Base-by-base conservation (phyloP, 495 filamentous ascomycete genomes). In the Friedmanniomyces endolithicus region DNA sequence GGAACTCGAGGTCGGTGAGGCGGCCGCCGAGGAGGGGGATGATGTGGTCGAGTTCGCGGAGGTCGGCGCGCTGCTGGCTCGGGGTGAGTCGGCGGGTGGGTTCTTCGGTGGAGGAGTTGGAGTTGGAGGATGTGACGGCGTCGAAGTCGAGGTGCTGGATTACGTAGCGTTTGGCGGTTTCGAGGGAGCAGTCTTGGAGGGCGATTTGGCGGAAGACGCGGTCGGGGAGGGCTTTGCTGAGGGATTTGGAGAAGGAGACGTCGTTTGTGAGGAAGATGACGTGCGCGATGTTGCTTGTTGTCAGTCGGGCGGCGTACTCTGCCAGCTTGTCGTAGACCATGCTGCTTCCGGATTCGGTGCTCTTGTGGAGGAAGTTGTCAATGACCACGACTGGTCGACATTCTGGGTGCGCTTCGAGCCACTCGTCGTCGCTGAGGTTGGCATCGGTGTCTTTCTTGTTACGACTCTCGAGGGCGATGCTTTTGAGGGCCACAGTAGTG, bases 181-280 rank as follows among this genome's bases (percentile, higher is more conserved):
- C 85, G 6, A 86, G 85, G 0, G 83, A 82, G 57, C 90, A 85
- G 64, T 98, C 92, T 12, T 87, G 85, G 19, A 98, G 73, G 0
- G 84, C 77, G 51, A 95, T 84, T 23, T 85, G 82, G 57, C 86
- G 82, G 75, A 95, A 90, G 24, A 96, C 86, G 17, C 90, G 83
- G 63, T 95, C 90, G 0, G 92, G 92, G 16, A 98, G 75, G 0
- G 87, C 82, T 67, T 86, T 90, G 64, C 85, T 82, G 1, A 98
- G 75, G 7, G 86, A 83, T 62, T 98, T 98, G 14, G 85, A 81
- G 68, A 85, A 95, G 1, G 88, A 86, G 1, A 87, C 78, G 58
- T 98, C 94, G 59, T 86, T 87, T 0, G 90, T 95, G n/a, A 98
- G 75, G 73, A 97, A 95, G 45, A 98, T 84, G 57, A 98, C 90